phyloP scores from a whole-genome alignment of 176 grass and related monocot genomes.

The Eragrostis curvula region DNA sequence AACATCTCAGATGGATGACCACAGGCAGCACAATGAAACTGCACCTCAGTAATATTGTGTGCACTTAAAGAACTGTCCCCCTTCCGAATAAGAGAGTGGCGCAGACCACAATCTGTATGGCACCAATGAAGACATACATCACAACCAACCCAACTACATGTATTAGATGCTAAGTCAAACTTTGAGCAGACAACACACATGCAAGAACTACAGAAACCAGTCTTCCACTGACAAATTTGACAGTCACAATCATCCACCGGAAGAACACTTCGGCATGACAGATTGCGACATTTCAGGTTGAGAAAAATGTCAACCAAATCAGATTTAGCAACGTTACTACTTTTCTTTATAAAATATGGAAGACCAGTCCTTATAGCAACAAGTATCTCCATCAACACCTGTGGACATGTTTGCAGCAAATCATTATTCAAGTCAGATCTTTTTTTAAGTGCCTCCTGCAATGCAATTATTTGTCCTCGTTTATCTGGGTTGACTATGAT shows the following conservation, averaged over 20 bases:
- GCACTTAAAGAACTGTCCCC: constrained; percentile 48
- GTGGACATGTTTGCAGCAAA: constrained; percentile 60
- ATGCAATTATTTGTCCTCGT: constrained; percentile 60
- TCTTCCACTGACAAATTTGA: constrained; percentile 67
- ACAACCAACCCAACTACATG: constrained; percentile 97
- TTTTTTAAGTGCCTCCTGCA: constrained; percentile 77
- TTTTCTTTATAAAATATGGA: constrained; percentile 75
- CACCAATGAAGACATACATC: constrained; percentile 97
- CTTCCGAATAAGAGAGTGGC: constrained; percentile 71
- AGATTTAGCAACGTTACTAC: constrained; percentile 52
- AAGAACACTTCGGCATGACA: constrained; percentile 69
- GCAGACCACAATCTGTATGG: constrained; percentile 87
- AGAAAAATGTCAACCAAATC: constrained; percentile 88
- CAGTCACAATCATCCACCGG: constrained; percentile 89
- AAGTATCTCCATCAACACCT: constrained; percentile 81
- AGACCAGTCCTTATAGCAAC: constrained; percentile 76
- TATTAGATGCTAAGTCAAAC: constrained; percentile 90
- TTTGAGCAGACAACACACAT: constrained; percentile 89
- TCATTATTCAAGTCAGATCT: constrained; percentile 73
- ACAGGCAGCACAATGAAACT: constrained; percentile 83
- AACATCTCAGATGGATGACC: constrained; percentile 93
- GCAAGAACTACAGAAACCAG: constrained; percentile 87
- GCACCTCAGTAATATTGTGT: constrained; percentile 52
- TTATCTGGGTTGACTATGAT: constrained; percentile 70
- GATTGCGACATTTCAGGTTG: constrained; percentile 82